These are phyloP conservation scores for Ophiostoma sp. DNA, from an alignment of 2,329 filamentous ascomycete species.

Conservation along the genomic window DNA sequence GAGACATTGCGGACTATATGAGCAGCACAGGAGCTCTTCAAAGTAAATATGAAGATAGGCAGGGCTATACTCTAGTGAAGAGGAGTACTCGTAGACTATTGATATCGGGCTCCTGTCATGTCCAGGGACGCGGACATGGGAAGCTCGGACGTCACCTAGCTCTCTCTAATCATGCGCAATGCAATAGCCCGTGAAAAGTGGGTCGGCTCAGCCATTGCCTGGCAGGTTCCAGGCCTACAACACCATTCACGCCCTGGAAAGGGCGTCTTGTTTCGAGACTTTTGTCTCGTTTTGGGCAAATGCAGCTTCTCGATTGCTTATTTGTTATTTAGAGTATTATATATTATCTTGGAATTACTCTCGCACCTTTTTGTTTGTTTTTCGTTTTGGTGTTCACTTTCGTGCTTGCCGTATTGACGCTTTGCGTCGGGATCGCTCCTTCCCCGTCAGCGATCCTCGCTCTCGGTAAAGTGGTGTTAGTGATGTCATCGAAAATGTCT, in stretches of 20 bases:
- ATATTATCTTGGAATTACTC: not conserved
- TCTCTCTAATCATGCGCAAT: not conserved
- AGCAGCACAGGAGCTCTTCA: not conserved
- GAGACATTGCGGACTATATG: not conserved
- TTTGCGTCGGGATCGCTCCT: not conserved
- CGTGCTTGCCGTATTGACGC: not conserved
- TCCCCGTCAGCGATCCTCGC: not conserved
- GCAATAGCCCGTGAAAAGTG: not conserved
- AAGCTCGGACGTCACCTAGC: conserved; percentile 9
- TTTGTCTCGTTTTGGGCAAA: not conserved
- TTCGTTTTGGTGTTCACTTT: not conserved
- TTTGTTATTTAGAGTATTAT: not conserved
- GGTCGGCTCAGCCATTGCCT: not conserved
- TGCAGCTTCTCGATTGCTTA: not conserved
- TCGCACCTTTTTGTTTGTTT: not conserved
- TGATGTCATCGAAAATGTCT: not conserved
- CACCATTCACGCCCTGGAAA: not conserved
- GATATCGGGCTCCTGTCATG: not conserved
- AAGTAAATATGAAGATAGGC: not conserved
- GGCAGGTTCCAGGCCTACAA: not conserved
- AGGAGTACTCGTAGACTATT: not conserved
- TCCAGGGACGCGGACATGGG: not conserved
- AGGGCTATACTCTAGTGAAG: not conserved
- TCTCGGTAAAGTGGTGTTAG: not conserved
- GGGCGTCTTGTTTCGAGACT: not conserved